A percentile compares a stretch with the other conserved stretches of the same genome.
phyloP scores from a whole-genome alignment of 2,329 filamentous ascomycete genomes.

The Ceratocystis smalleyi region DNA sequence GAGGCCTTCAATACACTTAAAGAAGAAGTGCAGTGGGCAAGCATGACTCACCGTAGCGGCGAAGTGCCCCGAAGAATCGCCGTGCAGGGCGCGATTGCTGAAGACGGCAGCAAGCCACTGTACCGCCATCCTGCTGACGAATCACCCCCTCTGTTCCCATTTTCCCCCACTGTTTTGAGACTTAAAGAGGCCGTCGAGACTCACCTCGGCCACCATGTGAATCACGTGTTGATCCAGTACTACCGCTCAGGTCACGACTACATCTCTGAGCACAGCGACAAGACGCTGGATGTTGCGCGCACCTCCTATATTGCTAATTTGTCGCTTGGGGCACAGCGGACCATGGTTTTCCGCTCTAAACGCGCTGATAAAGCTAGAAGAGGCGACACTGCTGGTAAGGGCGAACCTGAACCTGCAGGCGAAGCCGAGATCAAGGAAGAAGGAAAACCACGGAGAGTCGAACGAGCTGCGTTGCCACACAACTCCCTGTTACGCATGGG shows the following conservation, averaged over 20 bases:
- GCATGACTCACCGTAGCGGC: conserved; percentile 82
- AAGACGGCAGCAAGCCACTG: conserved; percentile 65
- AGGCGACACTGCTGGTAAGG: conserved; percentile 12
- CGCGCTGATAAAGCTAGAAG: conserved; percentile 30
- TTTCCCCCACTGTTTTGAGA: conserved; percentile 54
- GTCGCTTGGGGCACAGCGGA: conserved; percentile 79
- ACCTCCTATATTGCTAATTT: conserved; percentile 81
- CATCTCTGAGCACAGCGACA: conserved; percentile 94
- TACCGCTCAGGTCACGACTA: conserved; percentile 83
- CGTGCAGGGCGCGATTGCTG: conserved; percentile 59
- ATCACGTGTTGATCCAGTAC: conserved; percentile 83
- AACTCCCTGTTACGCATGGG: conserved; percentile 81
- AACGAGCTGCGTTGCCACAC: conserved; percentile 63
- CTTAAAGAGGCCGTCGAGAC: conserved; percentile 56
- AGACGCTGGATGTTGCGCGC: conserved; percentile 76
- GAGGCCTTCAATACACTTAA: conserved; percentile 55
- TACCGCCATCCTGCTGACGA: conserved; percentile 91
- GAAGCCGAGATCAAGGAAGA: conserved; percentile 25
- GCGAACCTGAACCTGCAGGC: not conserved
- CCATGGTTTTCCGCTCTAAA: conserved; percentile 80
- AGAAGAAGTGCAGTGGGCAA: conserved; percentile 70
- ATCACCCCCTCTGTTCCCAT: conserved; percentile 59
- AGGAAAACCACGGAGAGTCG: conserved; percentile 33
- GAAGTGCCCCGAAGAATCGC: conserved; percentile 84
- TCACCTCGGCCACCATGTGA: conserved; percentile 62